Evolutionary conservation across 257 asterid species (phyloP).

Genomic region (Capsicum baccatum): DNA sequence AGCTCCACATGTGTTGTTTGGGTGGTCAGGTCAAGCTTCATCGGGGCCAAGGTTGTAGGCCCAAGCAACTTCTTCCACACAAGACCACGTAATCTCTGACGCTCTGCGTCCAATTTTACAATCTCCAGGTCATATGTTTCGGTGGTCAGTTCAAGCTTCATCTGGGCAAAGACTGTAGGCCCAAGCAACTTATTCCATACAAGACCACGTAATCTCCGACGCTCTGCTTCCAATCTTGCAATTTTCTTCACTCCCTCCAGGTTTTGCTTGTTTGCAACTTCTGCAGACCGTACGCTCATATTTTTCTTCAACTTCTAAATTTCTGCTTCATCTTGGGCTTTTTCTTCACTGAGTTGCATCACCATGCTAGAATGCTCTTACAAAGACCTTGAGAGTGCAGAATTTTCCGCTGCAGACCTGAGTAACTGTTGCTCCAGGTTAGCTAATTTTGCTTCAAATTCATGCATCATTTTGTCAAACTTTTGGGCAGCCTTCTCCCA

Average conservation of each 20-base stretch:
- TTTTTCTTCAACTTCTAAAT: constrained; percentile 70
- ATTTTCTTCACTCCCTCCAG: constrained; percentile 93
- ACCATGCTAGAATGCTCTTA: constrained; percentile 92
- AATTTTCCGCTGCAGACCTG: constrained; percentile 82
- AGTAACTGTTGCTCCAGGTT: constrained; percentile 76
- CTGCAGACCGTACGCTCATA: constrained; percentile 93
- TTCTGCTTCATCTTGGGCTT: constrained; percentile 78
- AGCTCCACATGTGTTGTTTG: no score
- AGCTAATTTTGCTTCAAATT: constrained; percentile 69
- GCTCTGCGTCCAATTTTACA: no score
- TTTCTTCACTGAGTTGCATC: constrained; percentile 78
- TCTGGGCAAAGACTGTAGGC: constrained; percentile 94
- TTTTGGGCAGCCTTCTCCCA: no score
- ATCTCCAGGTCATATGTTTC: no score
- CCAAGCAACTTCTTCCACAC: no score
- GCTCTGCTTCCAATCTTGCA: constrained; percentile 92
- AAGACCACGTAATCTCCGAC: constrained; percentile 95
- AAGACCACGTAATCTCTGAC: no score
- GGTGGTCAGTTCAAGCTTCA: constrained; percentile 99
- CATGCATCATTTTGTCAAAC: constrained; percentile 77
- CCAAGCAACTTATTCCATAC: constrained; percentile 94
- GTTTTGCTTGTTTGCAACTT: constrained; percentile 88
- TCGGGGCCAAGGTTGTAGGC: no score
- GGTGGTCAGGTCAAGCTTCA: no score
- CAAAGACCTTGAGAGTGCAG: constrained; percentile 83